These are phyloP conservation scores for Coelastrella sp. DNA, from an alignment of 139 green algal species.

Conservation along the genomic window DNA sequence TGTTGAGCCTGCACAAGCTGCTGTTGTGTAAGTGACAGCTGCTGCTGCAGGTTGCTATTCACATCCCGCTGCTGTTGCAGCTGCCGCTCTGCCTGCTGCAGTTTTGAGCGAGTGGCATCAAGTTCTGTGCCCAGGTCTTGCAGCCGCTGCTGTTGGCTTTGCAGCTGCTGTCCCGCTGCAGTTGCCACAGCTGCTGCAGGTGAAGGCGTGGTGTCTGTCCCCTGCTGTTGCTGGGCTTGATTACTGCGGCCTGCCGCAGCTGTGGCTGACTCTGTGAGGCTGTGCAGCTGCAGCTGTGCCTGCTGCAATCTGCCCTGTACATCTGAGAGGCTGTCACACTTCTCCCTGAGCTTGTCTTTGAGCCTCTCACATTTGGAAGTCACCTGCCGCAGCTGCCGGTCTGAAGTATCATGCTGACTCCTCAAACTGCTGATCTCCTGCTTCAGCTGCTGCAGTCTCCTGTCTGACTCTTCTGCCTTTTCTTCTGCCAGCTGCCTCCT, in stretches of 20 bases:
- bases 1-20: constrained; percentile 34
- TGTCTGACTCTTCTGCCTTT: constrained; percentile 1
- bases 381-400: constrained; percentile 33
- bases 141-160: constrained; percentile 38
- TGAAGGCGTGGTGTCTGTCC: neutral
- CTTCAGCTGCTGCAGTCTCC: neutral
- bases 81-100: constrained; percentile 28
- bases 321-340: neutral
- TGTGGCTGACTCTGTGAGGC: neutral
- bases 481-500: constrained; percentile 44
- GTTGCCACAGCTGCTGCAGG: neutral
- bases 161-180: constrained; percentile 14
- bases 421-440: neutral
- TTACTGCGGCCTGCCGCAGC: neutral
- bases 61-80: constrained; percentile 35
- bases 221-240: neutral
- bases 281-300: constrained; percentile 20
- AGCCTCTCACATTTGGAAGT: constrained; percentile 3
- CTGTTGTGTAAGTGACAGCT: constrained; percentile 24
- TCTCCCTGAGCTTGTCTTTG: constrained; percentile 21
- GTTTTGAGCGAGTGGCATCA: neutral
- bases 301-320: neutral
- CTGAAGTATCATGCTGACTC: neutral
- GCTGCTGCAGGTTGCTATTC: constrained; percentile 35
- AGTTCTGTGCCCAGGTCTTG: constrained; percentile 20